Percentiles rank a stretch among this genome's conserved stretches.
Conservation (phyloP, 345 rosid genomes). For the Anastatica hierochuntica region DNA sequence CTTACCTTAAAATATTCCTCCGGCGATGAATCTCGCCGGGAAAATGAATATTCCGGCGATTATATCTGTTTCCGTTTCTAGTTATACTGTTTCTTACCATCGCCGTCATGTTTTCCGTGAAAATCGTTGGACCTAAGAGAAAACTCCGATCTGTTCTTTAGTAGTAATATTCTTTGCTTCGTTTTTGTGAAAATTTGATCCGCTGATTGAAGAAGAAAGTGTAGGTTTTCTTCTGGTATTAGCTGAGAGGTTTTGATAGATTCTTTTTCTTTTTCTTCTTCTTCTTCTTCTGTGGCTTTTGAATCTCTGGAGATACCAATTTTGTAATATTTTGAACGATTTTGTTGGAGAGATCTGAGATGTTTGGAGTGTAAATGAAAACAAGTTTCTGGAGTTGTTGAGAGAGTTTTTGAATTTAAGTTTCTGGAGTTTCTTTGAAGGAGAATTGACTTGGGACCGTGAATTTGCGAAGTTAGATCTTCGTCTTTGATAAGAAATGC, state of each 20-base stretch:
- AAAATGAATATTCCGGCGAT: constrained; percentile 40
- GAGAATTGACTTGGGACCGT: constrained; percentile 22
- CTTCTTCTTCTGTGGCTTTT: not conserved
- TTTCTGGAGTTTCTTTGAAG: not conserved
- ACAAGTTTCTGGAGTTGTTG: constrained; percentile 9
- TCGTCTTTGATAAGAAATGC: constrained; percentile 7
- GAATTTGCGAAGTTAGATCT: not conserved
- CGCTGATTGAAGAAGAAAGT: constrained; percentile 22
- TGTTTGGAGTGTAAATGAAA: too few species aligned
- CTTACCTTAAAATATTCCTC: constrained; percentile 1
- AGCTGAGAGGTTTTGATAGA: constrained; percentile 29
- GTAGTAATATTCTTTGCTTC: constrained; percentile 28
- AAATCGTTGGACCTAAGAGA: constrained; percentile 9
- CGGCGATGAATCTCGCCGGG: constrained; percentile 39
- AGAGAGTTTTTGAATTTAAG: constrained; percentile 5
- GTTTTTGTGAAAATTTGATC: constrained; percentile 26
- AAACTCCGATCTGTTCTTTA: not conserved
- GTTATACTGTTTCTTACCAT: constrained; percentile 49
- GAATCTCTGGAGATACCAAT: not conserved
- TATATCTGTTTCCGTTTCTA: constrained; percentile 21
- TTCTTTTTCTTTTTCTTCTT: constrained; percentile 11
- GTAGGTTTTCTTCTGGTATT: constrained; percentile 5
- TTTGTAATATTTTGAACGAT: constrained; percentile 4
- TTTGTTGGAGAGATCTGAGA: constrained; percentile 15
- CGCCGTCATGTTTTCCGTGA: constrained; percentile 69